Conservation (phyloP, 2,329 filamentous ascomycete species). For the Claviceps lovelessii region DNA sequence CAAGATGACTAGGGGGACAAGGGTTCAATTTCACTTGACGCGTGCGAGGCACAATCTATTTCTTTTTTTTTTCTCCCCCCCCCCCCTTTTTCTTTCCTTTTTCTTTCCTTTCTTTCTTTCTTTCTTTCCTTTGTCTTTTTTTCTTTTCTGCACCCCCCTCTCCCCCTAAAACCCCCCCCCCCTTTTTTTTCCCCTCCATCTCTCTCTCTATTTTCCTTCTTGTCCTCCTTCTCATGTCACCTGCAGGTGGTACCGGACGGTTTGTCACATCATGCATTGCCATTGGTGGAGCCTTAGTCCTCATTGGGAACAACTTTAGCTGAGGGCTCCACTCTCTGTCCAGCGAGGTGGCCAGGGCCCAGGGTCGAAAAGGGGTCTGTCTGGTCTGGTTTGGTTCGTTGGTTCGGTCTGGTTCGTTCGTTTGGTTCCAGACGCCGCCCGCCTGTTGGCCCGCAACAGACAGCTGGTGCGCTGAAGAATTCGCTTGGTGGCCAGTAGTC, state of each 20-base stretch:
- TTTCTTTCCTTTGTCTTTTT: no score
- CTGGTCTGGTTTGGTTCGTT: not conserved
- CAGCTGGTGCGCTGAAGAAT: not conserved
- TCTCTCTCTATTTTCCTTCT: no score
- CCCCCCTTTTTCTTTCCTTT: no score
- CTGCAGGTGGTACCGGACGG: not conserved
- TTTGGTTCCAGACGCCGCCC: not conserved
- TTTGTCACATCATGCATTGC: not conserved
- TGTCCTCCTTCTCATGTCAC: not conserved
- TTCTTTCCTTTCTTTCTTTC: no score
- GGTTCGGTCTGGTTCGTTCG: not conserved
- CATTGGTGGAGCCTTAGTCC: not conserved
- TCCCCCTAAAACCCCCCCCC: no score
- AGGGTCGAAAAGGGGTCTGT: not conserved
- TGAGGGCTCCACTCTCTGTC: not conserved
- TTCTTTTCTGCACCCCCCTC: no score
- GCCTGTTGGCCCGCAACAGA: not conserved
- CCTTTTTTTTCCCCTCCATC: no score
- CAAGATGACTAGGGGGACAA: not conserved
- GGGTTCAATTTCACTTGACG: not conserved
- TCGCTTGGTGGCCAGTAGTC: not conserved
- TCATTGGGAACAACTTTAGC: not conserved
- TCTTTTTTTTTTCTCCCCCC: no score
- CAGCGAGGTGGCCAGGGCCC: not conserved
- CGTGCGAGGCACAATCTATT: no score